A percentile compares a stretch with the other conserved stretches of the same genome.
phyloP scores from a whole-genome alignment of 2,329 filamentous ascomycete genomes.

The Orbilia javanica region DNA sequence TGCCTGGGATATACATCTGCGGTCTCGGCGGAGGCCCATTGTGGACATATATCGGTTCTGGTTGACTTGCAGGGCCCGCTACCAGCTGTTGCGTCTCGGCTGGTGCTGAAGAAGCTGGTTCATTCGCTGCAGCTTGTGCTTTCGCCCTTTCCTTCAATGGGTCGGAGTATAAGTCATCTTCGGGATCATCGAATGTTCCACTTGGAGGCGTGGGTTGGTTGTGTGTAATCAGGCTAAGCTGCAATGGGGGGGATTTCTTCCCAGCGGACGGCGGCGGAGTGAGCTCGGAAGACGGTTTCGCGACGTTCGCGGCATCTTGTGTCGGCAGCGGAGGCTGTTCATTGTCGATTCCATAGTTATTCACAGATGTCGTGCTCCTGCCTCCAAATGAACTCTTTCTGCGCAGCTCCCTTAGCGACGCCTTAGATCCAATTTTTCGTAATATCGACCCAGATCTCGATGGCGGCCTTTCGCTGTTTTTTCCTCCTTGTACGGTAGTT shows the following conservation, averaged over 20 bases:
- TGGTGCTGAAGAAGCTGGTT: conserved; percentile 4
- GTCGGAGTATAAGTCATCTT: conserved; percentile 54
- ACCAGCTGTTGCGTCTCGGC: neutral
- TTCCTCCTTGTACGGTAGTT: conserved; percentile 28
- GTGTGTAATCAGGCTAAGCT: conserved; percentile 29
- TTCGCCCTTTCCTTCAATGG: conserved; percentile 46
- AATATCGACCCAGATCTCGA: conserved; percentile 54
- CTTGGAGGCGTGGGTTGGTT: conserved; percentile 49
- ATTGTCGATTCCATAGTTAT: conserved; percentile 44
- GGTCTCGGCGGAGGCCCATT: conserved; percentile 40
- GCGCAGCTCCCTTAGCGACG: conserved; percentile 44
- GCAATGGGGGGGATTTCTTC: conserved; percentile 51
- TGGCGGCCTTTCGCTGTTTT: conserved; percentile 39
- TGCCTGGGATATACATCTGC: conserved; percentile 53
- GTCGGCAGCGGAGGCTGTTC: conserved; percentile 35
- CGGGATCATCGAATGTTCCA: conserved; percentile 34
- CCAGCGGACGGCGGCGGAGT: conserved; percentile 53
- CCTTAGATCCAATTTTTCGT: conserved; percentile 49
- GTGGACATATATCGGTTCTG: conserved; percentile 13
- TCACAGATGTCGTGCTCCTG: conserved; percentile 45
- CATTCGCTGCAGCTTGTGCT: conserved; percentile 42
- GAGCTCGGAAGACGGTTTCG: conserved; percentile 36
- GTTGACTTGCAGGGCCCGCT: neutral
- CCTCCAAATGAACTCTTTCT: conserved; percentile 54
- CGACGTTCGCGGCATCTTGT: conserved; percentile 17